Base-by-base conservation (phyloP, 148 eudicot genomes). In the Chenopodium quinoa region DNA sequence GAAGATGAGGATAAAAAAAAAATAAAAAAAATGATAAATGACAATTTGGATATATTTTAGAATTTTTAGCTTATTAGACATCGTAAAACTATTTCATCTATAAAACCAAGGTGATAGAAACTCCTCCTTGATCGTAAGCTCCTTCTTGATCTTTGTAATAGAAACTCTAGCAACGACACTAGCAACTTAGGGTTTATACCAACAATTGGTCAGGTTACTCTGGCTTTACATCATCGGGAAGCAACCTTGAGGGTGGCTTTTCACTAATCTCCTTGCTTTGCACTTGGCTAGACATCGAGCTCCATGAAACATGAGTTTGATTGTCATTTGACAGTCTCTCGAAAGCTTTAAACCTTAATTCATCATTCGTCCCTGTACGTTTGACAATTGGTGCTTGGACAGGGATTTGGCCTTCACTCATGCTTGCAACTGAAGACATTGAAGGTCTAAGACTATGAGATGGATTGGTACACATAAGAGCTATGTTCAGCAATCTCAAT, bases 361-460 rank as follows among this genome's bases (percentile, higher is more conserved):
- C 89, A 23, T 88, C 86, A 23, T 80, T 86, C 14, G 63, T 31
- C 19, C 80, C 74, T 47, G 74, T 73, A 0, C 81, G 89, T 47
- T 88, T 91, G 12, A 87, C 77, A 7, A 86, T 46, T 4, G 95
- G 94, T 20, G 91, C 87, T 83, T 90, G 93, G 50, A 92, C 84
- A 0, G 90, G 90, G 7, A 68, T 78, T 67, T 89, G 80, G 2
- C 93, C 97, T 47, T 90, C 88, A 20, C 92, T 83, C 91, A 92
- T 90, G 60, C 90, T 88, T 79, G 88, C 91, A 23, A 86, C 93
- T 0, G 91, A 77, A 9, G 95, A 91, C 98, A 94, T 94, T 27
- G 84, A 32, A 13, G 98, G 98, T 75, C 98, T 86, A 14, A 90
- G 92, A 58, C 91, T 86, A 1, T 92, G 94, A 73, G 95, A 90